Evolutionary conservation across 169 alveolate genomes (phyloP).

Genomic region (Plasmodium fragile): DNA sequence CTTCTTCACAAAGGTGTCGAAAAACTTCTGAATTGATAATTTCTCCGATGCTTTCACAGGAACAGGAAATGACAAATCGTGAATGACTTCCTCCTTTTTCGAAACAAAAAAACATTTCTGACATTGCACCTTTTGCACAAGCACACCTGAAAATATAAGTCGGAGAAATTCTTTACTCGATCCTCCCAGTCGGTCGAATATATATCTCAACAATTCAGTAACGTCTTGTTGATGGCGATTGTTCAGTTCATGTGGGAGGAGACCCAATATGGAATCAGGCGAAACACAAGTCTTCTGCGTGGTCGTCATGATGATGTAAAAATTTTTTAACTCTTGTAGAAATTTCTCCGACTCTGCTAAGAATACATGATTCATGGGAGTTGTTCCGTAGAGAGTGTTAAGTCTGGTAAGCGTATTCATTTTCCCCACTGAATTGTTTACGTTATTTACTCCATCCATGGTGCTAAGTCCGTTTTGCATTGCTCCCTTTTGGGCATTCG

Average conservation of each 20-base stretch:
- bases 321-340: conserved; percentile 36
- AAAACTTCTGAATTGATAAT: conserved; percentile 80
- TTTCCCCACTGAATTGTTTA: neutral
- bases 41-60: conserved; percentile 43
- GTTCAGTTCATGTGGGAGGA: conserved; percentile 79
- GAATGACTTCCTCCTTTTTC: conserved; percentile 81
- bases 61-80: conserved; percentile 83
- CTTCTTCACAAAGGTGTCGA: conserved; percentile 80
- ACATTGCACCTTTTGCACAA: conserved; percentile 84
- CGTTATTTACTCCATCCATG: neutral
- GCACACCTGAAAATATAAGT: conserved; percentile 85
- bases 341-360: neutral
- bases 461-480: neutral
- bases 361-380: neutral
- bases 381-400: neutral
- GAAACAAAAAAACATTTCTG: conserved; percentile 78
- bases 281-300: conserved; percentile 75
- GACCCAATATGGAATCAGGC: conserved; percentile 75
- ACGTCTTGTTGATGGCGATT: conserved; percentile 87
- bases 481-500: neutral
- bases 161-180: conserved; percentile 79
- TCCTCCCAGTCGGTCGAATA: conserved; percentile 83
- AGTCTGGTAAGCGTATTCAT: neutral
- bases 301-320: conserved; percentile 79
- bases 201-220: conserved; percentile 81